phyloP scores from a whole-genome alignment of 2,329 filamentous ascomycete genomes.

The Ceratocystis cacaofunesta region DNA sequence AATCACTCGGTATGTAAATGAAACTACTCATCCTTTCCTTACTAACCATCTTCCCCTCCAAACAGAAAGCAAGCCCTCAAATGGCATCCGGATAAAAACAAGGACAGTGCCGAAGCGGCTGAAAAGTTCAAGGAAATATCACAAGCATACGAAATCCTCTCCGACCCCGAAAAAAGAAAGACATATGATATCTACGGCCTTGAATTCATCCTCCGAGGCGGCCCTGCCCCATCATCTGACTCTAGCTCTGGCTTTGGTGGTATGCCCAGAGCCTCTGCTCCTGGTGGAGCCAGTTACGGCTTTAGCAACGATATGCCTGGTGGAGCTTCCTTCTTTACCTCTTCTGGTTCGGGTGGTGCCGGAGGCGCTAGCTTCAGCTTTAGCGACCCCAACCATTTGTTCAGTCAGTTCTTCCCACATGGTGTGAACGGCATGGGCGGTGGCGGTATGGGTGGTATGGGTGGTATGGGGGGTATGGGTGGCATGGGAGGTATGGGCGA shows the following conservation, averaged over 20 bases:
- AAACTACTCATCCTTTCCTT: not conserved
- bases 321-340: not conserved
- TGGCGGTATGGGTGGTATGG: slow-evolving; percentile 25
- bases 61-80: slow-evolving; percentile 72
- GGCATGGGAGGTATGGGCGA: slow-evolving; percentile 29
- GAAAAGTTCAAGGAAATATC: slow-evolving; percentile 98
- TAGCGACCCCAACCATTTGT: slow-evolving; percentile 70
- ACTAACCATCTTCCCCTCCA: not conserved
- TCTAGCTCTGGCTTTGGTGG: slow-evolving; percentile 37
- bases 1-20: not conserved
- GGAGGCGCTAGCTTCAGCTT: slow-evolving; percentile 61
- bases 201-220: slow-evolving; percentile 77
- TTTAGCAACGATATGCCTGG: slow-evolving; percentile 35
- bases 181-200: slow-evolving; percentile 90
- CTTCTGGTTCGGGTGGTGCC: not conserved
- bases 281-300: slow-evolving; percentile 37
- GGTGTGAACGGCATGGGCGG: slow-evolving; percentile 31
- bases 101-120: slow-evolving; percentile 65
- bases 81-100: slow-evolving; percentile 97
- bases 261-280: slow-evolving; percentile 27
- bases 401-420: slow-evolving; percentile 55
- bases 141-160: slow-evolving; percentile 95
- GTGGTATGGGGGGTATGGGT: slow-evolving; percentile 25
- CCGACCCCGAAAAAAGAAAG: slow-evolving; percentile 91
- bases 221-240: slow-evolving; percentile 49